phyloP scores from a whole-genome alignment of 495 filamentous ascomycete species.

The Podospora appendiculata region DNA sequence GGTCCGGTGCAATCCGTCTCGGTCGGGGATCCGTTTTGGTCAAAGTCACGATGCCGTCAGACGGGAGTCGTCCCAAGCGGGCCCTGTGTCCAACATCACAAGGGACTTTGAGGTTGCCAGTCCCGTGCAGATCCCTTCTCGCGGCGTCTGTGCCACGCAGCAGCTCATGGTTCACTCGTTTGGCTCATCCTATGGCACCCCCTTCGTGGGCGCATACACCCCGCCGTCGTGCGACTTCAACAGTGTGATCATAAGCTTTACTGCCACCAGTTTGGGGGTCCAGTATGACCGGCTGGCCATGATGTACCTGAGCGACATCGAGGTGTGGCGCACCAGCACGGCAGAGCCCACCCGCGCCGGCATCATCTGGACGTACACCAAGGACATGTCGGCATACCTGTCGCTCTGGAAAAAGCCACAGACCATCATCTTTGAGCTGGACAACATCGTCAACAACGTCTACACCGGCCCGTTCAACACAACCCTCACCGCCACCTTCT shows the following conservation, averaged over 20 bases:
- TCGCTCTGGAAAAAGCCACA: constrained; percentile 54
- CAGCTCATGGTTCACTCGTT: not conserved
- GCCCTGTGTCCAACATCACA: too few species aligned
- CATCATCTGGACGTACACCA: constrained; percentile 62
- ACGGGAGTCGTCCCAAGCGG: too few species aligned
- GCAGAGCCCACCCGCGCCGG: constrained; percentile 65
- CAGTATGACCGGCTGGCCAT: too few species aligned
- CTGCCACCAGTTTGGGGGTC: too few species aligned
- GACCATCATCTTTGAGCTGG: constrained; percentile 72
- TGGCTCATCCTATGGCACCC: not conserved
- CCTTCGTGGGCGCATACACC: constrained; percentile 27
- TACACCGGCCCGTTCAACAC: constrained; percentile 67
- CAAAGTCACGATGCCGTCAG: too few species aligned
- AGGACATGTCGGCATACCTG: constrained; percentile 69
- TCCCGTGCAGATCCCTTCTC: not conserved
- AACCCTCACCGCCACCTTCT: constrained; percentile 66
- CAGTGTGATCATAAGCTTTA: too few species aligned
- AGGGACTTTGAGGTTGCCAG: not conserved
- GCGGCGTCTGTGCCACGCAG: not conserved
- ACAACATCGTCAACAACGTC: constrained; percentile 56
- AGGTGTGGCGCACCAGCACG: constrained; percentile 80
- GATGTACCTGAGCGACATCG: constrained; percentile 13
- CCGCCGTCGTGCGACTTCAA: not conserved
- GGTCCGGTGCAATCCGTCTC: too few species aligned
- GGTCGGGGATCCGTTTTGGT: too few species aligned